phyloP scores from a whole-genome alignment of 768 basidiomycete genomes.

The Chalciporus piperatus region DNA sequence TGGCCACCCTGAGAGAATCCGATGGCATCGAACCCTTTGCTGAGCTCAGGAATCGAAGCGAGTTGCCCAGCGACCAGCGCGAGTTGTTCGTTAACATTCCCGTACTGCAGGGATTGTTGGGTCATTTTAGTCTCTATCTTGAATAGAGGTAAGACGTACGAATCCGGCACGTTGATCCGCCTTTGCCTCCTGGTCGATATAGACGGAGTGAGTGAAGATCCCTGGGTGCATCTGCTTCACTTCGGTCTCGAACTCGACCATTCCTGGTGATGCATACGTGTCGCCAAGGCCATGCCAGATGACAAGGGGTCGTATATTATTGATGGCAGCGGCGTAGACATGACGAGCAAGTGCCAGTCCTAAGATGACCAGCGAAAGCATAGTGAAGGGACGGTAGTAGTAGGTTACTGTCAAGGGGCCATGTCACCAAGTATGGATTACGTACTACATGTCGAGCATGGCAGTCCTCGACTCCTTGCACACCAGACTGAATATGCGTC shows the following conservation, averaged over 20 bases:
- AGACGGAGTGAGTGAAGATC: conserved; percentile 75
- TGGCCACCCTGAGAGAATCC: conserved; percentile 91
- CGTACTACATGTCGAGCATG: too few species aligned
- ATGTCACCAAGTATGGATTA: neutral
- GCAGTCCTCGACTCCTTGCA: too few species aligned
- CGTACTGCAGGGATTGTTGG: conserved; percentile 50
- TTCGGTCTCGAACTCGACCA: conserved; percentile 57
- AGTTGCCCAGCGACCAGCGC: conserved; percentile 64
- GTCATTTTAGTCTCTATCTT: neutral
- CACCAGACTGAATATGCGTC: conserved; percentile 2
- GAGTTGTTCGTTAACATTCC: conserved; percentile 72
- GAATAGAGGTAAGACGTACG: conserved; percentile 43
- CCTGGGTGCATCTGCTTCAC: conserved; percentile 67
- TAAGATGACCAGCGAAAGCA: conserved; percentile 12
- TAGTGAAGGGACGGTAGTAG: neutral
- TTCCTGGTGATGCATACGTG: conserved; percentile 68
- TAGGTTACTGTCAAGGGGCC: too few species aligned
- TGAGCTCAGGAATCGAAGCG: conserved; percentile 57
- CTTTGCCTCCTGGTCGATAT: conserved; percentile 58
- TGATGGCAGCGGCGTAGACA: conserved; percentile 13
- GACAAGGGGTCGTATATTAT: conserved; percentile 52
- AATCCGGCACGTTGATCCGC: conserved; percentile 69
- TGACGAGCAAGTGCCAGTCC: conserved; percentile 15
- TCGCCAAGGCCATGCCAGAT: conserved; percentile 87
- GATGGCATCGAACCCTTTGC: conserved; percentile 77